Conservation (phyloP, 495 filamentous ascomycete species). For the Aspergillus saccharolyticus region DNA sequence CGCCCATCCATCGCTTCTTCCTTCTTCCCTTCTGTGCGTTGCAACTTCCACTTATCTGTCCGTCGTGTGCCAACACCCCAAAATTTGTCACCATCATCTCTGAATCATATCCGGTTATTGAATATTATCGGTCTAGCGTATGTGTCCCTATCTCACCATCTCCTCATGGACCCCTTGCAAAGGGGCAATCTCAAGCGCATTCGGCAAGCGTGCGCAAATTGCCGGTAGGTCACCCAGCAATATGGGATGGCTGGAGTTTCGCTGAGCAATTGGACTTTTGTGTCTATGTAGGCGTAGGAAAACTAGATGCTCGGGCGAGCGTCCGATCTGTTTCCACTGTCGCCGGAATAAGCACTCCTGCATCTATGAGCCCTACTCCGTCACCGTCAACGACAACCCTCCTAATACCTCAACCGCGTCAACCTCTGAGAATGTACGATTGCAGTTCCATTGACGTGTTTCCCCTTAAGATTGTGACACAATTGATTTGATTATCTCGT, state of each 20-base stretch:
- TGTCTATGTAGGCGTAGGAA: slow-evolving; percentile 22
- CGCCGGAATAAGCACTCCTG: slow-evolving; percentile 20
- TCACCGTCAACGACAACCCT: slow-evolving; percentile 8
- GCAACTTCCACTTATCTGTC: too few relatives aligned
- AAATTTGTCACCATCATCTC: too few relatives aligned
- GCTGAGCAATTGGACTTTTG: background rate
- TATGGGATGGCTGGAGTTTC: background rate
- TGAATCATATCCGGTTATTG: too few relatives aligned
- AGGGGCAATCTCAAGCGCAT: slow-evolving; percentile 21
- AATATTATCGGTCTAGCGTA: too few relatives aligned
- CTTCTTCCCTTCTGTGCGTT: too few relatives aligned
- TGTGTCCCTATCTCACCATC: too few relatives aligned
- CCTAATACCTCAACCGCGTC: background rate
- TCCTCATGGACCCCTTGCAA: background rate
- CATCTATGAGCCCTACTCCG: slow-evolving; percentile 21
- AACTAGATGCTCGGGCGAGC: slow-evolving; percentile 30
- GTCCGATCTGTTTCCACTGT: slow-evolving; percentile 25
- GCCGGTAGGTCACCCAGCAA: slow-evolving; percentile 16
- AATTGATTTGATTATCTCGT: background rate
- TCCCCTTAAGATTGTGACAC: too few relatives aligned
- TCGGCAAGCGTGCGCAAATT: slow-evolving; percentile 28
- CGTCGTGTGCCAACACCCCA: too few relatives aligned
- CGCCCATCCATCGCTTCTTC: too few relatives aligned
- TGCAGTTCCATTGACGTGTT: too few relatives aligned
- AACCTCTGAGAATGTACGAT: too few relatives aligned